Evolutionary conservation across 2,329 filamentous ascomycete genomes (phyloP), one percentile per base, ranked within the genome.

Genomic region (Epichloe coenophiala): DNA sequence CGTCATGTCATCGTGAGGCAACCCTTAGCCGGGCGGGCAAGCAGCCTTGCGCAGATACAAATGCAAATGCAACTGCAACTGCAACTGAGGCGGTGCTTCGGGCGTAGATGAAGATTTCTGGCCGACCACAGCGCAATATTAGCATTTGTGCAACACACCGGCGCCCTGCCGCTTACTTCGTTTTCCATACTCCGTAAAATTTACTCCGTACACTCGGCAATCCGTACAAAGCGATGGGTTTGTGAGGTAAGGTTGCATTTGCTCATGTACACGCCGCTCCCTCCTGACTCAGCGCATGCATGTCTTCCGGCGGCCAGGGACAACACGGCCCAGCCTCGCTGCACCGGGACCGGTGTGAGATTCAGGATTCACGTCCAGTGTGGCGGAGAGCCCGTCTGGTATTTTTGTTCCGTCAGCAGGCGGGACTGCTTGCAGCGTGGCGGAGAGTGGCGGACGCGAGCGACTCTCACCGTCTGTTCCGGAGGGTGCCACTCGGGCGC

Each of bases 271-370:
- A 42, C 47, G 15, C 47, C 5, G 49, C 11, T 9, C 17, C 46
- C 15, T 40, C 35, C 35, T n/a, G 13, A 21, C 41, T 40, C 13
- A 9, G n/a, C 21, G 27, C 39, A 42, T 54, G 56, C 53, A 56
- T 44, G 41, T 39, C 45, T 53, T 54, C 53, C 55, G 56, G 55
- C 50, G 56, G 53, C 53, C 56, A 52, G 52, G 55, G 48, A 53
- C 52, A 52, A 9, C 51, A 55, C 42, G 53, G 36, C 17, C 27
- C 15, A 17, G 38, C 31, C 38, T 42, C 13, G 40, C 19, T 42
- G 40, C n/a, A n/a, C 36, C n/a, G 13, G n/a, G 6, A 38, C 36
- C 4, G 36, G 36, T n/a, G 36, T 13, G 8, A 5, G 3, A 21
- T 23, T 23, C 15, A 33, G 15, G 31, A 5, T 23, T 13, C 15